Evolutionary conservation across 75 land plant species (phyloP).

Genomic region (Picea glauca): DNA sequence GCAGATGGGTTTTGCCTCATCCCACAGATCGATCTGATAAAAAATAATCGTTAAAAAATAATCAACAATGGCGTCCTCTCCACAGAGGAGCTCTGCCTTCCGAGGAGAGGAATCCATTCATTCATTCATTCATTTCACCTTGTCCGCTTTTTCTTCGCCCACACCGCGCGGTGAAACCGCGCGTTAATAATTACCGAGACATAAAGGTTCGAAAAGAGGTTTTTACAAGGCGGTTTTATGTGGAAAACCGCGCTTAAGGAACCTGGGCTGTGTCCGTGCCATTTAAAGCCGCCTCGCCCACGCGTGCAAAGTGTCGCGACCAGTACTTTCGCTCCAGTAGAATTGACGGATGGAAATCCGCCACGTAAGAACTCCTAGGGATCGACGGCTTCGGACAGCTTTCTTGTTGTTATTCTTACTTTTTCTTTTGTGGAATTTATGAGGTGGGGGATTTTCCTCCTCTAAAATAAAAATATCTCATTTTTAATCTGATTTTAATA

Average conservation of each 20-base stretch:
- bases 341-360: not conserved
- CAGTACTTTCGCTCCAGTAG: not conserved
- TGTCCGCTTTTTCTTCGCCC: not conserved
- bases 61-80: constrained; percentile 6
- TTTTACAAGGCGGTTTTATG: not conserved
- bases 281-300: constrained; percentile 1
- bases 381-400: constrained; percentile 13
- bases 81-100: constrained; percentile 6
- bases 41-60: not conserved
- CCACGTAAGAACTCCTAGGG: not conserved
- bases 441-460: no score
- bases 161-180: not conserved
- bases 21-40: not conserved
- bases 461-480: no score
- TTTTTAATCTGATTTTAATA: no score
- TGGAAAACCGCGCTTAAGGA: not conserved
- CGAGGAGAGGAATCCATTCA: constrained; percentile 4
- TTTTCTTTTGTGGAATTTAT: no score
- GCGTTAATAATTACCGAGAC: not conserved
- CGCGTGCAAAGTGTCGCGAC: not conserved
- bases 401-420: not conserved
- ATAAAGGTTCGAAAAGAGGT: not conserved
- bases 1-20: not conserved
- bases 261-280: not conserved
- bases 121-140: not conserved